These are phyloP conservation scores for Chrysanthemum makinoi DNA, from an alignment of 129 eudicot species.

Conservation along the genomic window DNA sequence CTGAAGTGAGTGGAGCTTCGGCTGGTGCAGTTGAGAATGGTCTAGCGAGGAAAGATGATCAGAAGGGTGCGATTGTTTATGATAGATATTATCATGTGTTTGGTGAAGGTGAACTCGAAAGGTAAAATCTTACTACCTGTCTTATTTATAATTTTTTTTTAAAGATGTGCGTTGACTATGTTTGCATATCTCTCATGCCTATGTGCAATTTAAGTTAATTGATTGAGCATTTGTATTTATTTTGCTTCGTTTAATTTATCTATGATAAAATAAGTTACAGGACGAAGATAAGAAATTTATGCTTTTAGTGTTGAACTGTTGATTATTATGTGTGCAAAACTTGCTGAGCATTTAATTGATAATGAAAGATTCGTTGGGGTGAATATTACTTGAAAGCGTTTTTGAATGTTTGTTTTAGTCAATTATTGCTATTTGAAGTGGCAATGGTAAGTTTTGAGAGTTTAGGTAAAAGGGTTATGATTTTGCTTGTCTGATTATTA, in stretches of 20 bases:
- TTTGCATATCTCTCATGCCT: not conserved
- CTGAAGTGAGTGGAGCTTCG: slow-evolving; percentile 89
- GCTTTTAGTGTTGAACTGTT: slow-evolving; percentile 10
- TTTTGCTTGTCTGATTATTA: not conserved
- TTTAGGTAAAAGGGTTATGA: not conserved
- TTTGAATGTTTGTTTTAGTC: not conserved
- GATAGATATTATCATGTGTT: slow-evolving; percentile 96
- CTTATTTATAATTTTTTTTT: not conserved
- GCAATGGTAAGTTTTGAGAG: not conserved
- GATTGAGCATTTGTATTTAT: not conserved
- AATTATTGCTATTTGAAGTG: not conserved
- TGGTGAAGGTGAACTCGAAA: slow-evolving; percentile 97
- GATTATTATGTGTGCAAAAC: slow-evolving; percentile 2
- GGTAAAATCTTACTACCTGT: slow-evolving; percentile 37
- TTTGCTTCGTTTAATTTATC: slow-evolving; percentile 4
- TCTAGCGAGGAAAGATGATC: slow-evolving; percentile 86
- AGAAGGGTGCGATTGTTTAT: slow-evolving; percentile 85
- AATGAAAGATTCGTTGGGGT: slow-evolving; percentile 3
- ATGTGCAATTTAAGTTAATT: not conserved
- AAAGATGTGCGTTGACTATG: not conserved
- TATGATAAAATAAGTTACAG: not conserved
- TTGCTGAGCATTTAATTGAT: slow-evolving; percentile 8
- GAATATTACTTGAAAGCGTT: not conserved
- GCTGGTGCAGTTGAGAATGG: slow-evolving; percentile 70
- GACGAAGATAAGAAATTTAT: not conserved